Evolutionary conservation across 495 filamentous ascomycete genomes (phyloP).

Genomic region (Xylaria curta): DNA sequence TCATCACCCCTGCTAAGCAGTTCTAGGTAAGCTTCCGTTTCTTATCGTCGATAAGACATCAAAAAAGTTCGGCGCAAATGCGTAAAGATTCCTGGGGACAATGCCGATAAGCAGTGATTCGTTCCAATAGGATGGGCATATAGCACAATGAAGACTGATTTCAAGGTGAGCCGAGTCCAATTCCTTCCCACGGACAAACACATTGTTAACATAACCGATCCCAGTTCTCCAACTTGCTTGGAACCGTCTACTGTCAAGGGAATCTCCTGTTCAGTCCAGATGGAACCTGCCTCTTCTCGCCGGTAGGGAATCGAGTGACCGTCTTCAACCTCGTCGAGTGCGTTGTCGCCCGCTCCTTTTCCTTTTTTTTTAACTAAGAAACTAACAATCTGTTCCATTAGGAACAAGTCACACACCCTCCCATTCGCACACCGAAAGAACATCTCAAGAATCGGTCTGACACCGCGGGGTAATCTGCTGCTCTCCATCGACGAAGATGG

Average conservation of each 20-base stretch:
- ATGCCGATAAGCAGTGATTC: neutral
- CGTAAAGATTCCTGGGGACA: neutral
- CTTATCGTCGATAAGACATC: slow-evolving; percentile 43
- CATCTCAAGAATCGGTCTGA: slow-evolving; percentile 84
- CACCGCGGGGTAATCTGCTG: slow-evolving; percentile 86
- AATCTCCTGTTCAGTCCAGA: slow-evolving; percentile 97
- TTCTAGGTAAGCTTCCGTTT: neutral
- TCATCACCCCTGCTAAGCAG: neutral
- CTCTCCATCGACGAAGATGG: slow-evolving; percentile 95
- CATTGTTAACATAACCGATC: neutral
- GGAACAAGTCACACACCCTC: slow-evolving; percentile 95
- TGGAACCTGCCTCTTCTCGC: slow-evolving; percentile 94
- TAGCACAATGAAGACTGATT: slow-evolving; percentile 90
- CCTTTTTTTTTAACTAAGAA: no score
- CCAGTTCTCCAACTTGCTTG: slow-evolving; percentile 92
- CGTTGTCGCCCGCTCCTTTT: slow-evolving; percentile 32
- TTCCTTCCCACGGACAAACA: neutral
- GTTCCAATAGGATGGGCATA: slow-evolving; percentile 23
- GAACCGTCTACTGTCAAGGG: slow-evolving; percentile 96
- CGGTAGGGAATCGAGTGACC: slow-evolving; percentile 93
- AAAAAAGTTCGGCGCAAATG: slow-evolving; percentile 36
- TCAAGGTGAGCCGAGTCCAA: slow-evolving; percentile 64
- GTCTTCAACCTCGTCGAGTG: slow-evolving; percentile 97
- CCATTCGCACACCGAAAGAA: slow-evolving; percentile 94
- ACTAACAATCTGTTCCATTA: slow-evolving; percentile 41